Evolutionary conservation across 2,329 filamentous ascomycete species (phyloP), one percentile per base, ranked within the genome.

Genomic region (Zarea fungicola): DNA sequence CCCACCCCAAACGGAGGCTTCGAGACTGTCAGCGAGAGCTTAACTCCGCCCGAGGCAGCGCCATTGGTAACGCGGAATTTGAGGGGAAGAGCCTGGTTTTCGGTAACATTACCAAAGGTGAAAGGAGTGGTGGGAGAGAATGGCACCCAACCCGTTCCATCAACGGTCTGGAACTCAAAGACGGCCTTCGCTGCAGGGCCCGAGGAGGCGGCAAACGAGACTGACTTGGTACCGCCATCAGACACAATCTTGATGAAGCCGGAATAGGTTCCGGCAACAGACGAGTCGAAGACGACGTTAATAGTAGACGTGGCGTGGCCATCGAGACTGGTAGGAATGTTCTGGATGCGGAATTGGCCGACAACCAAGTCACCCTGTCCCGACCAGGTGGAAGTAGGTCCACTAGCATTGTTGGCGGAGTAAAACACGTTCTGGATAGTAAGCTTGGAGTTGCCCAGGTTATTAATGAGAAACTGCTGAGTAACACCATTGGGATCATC

Each of bases 1-100:
- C 64, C 55, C 3, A 78, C 67, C 13, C 77, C 78, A 46, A 77
- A 81, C 0, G 80, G 80, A 4, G 78, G 77, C 57, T 83, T 83
- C 0, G 79, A 83, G 3, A 83, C 77, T 0, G 78, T 81, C 13
- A 82, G 62, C 0, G 73, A 77, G 2, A 82, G 67, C 1, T 63
- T 63, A 11, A 76, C 71, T 6, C 70, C 70, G 2, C 72, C 73
- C 0, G 61, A 42, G 0, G 67, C 61, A 5, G 75, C 77, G 2
- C 61, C 67, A 57, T 82, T 83, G 29, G 72, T 78, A 21, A 82
- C 58, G 1, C 79, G 71, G 60, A 83, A 66, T 44, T 69, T 71
- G 4, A 80, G 66, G 4, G 66, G 68, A 1, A 63, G 65, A 0
- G 71, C 73, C 0, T 65, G 71, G 31, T 77, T 77, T 56, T 80